These are phyloP conservation scores for Vinca minor DNA, from an alignment of 257 asterid species.

Conservation along the genomic window DNA sequence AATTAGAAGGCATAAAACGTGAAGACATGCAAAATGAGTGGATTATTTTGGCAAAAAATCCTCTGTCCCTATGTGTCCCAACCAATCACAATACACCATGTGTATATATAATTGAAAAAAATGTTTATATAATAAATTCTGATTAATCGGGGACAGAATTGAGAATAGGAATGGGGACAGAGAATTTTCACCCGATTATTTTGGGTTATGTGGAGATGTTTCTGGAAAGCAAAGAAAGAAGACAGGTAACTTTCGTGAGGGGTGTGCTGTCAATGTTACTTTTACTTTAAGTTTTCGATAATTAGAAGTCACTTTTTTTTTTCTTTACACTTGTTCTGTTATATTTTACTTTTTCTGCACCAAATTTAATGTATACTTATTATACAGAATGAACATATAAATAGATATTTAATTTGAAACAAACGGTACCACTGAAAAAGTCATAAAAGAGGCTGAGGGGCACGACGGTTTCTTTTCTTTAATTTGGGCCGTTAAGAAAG, in stretches of 20 bases:
- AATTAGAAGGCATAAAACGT: too few relatives aligned
- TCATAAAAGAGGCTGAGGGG: background rate
- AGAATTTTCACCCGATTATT: too few relatives aligned
- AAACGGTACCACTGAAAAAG: too few relatives aligned
- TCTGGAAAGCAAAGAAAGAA: constrained; percentile 32
- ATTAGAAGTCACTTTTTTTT: background rate
- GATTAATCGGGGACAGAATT: background rate
- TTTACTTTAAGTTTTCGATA: background rate
- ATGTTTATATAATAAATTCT: background rate
- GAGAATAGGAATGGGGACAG: too few relatives aligned
- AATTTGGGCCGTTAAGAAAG: constrained; percentile 13
- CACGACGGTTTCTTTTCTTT: constrained; percentile 23
- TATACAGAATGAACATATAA: too few relatives aligned
- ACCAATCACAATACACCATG: background rate
- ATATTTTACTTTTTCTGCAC: constrained; percentile 8
- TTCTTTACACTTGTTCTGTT: background rate
- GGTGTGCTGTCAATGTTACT: constrained; percentile 22
- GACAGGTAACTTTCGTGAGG: constrained; percentile 18
- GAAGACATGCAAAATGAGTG: too few relatives aligned
- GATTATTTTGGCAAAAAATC: too few relatives aligned
- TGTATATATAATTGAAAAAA: background rate
- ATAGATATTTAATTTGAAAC: background rate
- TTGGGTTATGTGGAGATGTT: constrained; percentile 13
- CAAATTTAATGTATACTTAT: too few relatives aligned
- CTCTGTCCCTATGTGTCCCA: too few relatives aligned